Percentiles rank a stretch among this genome's conserved stretches.
Evolutionary conservation across 169 alveolate genomes (phyloP).

Genomic region (Plasmodium ovale): DNA sequence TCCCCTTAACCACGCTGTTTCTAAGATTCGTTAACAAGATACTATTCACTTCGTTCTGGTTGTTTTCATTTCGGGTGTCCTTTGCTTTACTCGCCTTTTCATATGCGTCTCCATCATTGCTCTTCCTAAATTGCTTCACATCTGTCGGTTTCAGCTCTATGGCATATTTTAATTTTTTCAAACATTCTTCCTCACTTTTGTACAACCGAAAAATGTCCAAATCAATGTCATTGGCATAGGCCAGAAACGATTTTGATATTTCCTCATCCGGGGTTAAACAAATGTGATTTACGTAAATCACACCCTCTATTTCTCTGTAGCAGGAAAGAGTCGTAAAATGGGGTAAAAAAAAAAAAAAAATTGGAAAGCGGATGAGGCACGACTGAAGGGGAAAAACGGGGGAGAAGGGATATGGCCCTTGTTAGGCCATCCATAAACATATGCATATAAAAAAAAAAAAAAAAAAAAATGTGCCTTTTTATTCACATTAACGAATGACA

Average conservation of each 20-base stretch:
- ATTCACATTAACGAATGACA: no score
- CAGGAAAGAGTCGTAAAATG: not conserved
- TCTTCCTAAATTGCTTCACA: not conserved
- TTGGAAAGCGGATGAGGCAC: not conserved
- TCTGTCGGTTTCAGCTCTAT: slow-evolving; percentile 10
- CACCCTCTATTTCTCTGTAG: slow-evolving; percentile 24
- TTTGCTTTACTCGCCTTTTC: no score
- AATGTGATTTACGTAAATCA: slow-evolving; percentile 44
- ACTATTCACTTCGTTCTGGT: not conserved
- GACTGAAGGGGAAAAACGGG: not conserved
- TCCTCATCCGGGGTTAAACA: slow-evolving; percentile 32
- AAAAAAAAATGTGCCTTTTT: not conserved
- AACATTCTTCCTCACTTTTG: slow-evolving; percentile 44
- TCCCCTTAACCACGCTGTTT: slow-evolving; percentile 3
- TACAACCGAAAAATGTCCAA: slow-evolving; percentile 43
- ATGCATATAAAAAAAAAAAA: not conserved
- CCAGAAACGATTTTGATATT: slow-evolving; percentile 20
- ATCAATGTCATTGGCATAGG: slow-evolving; percentile 29
- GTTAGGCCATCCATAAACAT: no score
- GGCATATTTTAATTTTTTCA: slow-evolving; percentile 56
- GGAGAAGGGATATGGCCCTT: no score
- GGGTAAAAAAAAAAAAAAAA: not conserved
- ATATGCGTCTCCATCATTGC: not conserved
- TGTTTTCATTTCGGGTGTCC: not conserved
- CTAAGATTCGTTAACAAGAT: not conserved